Percentiles rank a stretch among this genome's conserved stretches.
phyloP scores from a whole-genome alignment of 2,329 filamentous ascomycete genomes.

The Epichloe festucae region DNA sequence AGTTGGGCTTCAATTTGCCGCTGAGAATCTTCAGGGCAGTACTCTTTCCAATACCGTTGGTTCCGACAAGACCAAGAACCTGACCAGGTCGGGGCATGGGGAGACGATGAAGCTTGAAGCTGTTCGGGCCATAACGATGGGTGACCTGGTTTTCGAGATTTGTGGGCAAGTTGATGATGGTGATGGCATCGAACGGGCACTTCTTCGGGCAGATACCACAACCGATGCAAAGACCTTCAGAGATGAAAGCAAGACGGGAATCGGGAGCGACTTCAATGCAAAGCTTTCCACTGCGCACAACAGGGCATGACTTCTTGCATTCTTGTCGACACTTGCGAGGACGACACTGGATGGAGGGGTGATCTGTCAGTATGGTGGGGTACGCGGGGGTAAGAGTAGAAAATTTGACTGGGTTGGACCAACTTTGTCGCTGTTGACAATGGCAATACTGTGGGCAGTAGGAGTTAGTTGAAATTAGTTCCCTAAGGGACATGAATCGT shows the following conservation, averaged over 20 bases:
- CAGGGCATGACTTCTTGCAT: conserved; percentile 97
- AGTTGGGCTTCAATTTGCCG: conserved; percentile 95
- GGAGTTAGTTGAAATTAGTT: conserved; percentile 13
- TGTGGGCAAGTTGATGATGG: conserved; percentile 99
- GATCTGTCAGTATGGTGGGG: conserved; percentile 17
- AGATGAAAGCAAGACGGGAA: conserved; percentile 96
- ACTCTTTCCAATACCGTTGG: conserved; percentile 99
- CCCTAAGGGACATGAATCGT: not conserved
- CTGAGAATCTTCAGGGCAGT: conserved; percentile 98
- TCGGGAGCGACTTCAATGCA: conserved; percentile 86
- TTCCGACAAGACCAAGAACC: conserved; percentile 91
- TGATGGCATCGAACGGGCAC: conserved; percentile 96
- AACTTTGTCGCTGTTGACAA: conserved; percentile 97
- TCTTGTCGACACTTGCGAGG: conserved; percentile 84
- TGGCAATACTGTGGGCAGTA: conserved; percentile 63
- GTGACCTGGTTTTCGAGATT: conserved; percentile 98
- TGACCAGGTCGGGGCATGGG: conserved; percentile 93
- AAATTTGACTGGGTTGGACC: conserved; percentile 13
- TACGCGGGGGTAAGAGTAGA: conserved; percentile 9
- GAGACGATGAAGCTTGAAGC: conserved; percentile 96
- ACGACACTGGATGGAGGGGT: conserved; percentile 22
- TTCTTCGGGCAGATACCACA: conserved; percentile 99
- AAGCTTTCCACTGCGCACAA: conserved; percentile 92
- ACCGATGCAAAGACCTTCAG: conserved; percentile 88
- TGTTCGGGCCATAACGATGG: conserved; percentile 97